Conservation (phyloP, 2,329 filamentous ascomycete species). For the Trichoderma atrobrunneum region DNA sequence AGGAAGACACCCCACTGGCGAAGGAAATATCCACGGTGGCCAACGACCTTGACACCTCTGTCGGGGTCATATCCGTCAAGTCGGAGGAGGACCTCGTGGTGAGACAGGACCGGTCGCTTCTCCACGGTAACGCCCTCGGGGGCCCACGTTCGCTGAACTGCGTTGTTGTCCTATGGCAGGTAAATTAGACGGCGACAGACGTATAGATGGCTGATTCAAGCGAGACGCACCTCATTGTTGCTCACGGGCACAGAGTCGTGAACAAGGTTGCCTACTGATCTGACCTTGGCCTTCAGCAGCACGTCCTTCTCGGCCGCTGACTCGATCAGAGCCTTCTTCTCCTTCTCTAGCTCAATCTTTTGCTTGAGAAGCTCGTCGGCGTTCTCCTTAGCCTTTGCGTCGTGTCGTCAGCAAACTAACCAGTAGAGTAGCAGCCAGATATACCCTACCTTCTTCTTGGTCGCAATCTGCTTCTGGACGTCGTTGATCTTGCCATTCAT, state of each 20-base stretch:
- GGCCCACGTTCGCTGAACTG: constrained; percentile 71
- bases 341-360: constrained; percentile 73
- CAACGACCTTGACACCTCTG: constrained; percentile 88
- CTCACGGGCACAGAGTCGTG: constrained; percentile 82
- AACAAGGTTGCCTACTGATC: constrained; percentile 69
- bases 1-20: constrained; percentile 86
- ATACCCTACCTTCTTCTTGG: constrained; percentile 74
- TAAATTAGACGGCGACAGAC: background rate
- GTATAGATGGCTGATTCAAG: background rate
- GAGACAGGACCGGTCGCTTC: constrained; percentile 77
- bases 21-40: constrained; percentile 91
- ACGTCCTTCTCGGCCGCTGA: constrained; percentile 72
- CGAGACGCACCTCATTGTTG: constrained; percentile 65
- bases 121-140: constrained; percentile 71
- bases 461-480: constrained; percentile 83
- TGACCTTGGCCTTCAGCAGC: constrained; percentile 72
- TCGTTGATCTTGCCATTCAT: constrained; percentile 83
- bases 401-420: background rate
- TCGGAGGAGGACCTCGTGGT: constrained; percentile 88
- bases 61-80: constrained; percentile 92
- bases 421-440: background rate
- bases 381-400: constrained; percentile 72
- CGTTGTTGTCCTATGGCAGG: constrained; percentile 67
- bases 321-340: constrained; percentile 78
- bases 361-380: constrained; percentile 74